phyloP scores from a whole-genome alignment of 2,329 filamentous ascomycete genomes.

The Aspergillus pseudoglaucus region DNA sequence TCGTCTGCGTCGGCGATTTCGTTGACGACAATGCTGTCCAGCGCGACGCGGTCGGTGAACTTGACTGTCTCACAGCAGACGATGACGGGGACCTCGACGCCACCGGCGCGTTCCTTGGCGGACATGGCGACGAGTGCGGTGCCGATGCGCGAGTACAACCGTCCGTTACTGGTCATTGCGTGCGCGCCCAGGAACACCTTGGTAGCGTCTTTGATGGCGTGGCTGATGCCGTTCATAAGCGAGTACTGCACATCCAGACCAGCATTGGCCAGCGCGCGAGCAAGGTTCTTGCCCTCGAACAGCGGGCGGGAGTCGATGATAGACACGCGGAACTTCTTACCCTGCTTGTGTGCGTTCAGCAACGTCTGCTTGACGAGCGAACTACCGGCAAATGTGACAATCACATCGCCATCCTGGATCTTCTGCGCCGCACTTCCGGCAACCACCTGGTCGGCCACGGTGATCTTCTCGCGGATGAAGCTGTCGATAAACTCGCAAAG shows the following conservation, averaged over 20 bases:
- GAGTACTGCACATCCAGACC: slow-evolving; percentile 76
- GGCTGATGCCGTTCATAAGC: slow-evolving; percentile 69
- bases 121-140: slow-evolving; percentile 82
- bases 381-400: slow-evolving; percentile 82
- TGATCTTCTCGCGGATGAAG: slow-evolving; percentile 86
- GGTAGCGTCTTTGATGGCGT: slow-evolving; percentile 64
- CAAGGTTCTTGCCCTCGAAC: slow-evolving; percentile 65
- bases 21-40: slow-evolving; percentile 90
- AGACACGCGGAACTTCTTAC: slow-evolving; percentile 74
- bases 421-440: slow-evolving; percentile 66
- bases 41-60: slow-evolving; percentile 81
- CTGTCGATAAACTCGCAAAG: slow-evolving; percentile 76
- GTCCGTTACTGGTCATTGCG: slow-evolving; percentile 91
- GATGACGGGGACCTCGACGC: slow-evolving; percentile 68
- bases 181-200: slow-evolving; percentile 81
- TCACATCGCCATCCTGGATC: slow-evolving; percentile 71
- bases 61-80: slow-evolving; percentile 94
- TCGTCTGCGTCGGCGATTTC: slow-evolving; percentile 76
- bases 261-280: slow-evolving; percentile 60
- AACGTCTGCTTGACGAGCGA: slow-evolving; percentile 80
- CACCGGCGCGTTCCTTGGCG: slow-evolving; percentile 55
- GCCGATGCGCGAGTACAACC: slow-evolving; percentile 79
- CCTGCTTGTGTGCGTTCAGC: slow-evolving; percentile 61
- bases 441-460: slow-evolving; percentile 79
- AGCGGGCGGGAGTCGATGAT: slow-evolving; percentile 72